A percentile compares a stretch with the other conserved stretches of the same genome.
These are phyloP conservation scores for Cytospora chrysosperma DNA, from an alignment of 2,329 filamentous ascomycete species.

Conservation along the genomic window DNA sequence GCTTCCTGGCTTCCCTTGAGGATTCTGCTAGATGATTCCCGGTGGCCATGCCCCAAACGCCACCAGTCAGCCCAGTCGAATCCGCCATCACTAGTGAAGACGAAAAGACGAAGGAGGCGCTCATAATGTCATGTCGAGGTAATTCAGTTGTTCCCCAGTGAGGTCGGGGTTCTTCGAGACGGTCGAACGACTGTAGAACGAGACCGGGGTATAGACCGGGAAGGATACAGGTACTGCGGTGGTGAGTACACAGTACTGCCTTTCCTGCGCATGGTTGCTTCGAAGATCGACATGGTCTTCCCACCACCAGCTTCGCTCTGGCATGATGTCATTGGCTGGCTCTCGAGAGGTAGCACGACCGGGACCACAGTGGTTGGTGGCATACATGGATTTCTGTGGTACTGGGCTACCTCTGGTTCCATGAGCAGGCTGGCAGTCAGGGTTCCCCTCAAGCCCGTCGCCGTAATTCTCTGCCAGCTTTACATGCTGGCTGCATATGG, in stretches of 20 bases:
- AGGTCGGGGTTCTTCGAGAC: not conserved
- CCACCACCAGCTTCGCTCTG: conserved; percentile 19
- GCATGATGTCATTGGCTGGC: conserved; percentile 30
- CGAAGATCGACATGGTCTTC: conserved; percentile 22
- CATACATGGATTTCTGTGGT: not conserved
- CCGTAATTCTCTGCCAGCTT: not conserved
- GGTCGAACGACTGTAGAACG: not conserved
- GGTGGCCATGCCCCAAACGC: not conserved
- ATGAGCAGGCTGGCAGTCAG: not conserved
- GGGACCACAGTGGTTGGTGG: conserved; percentile 2
- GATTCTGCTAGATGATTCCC: not conserved
- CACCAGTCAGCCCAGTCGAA: not conserved
- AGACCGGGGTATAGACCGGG: not conserved
- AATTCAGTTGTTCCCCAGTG: not conserved
- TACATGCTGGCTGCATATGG: not conserved
- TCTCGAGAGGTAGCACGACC: conserved; percentile 9
- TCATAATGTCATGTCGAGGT: not conserved
- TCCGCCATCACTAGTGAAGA: not conserved
- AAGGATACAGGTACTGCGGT: not conserved
- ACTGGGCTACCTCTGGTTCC: too few relatives aligned
- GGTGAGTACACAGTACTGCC: not conserved
- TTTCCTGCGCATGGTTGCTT: conserved; percentile 3
- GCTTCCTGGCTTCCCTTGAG: not conserved
- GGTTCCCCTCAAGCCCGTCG: conserved; percentile 1
- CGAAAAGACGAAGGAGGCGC: not conserved